phyloP scores from a whole-genome alignment of 768 basidiomycete species.

The Pleurotus platypus region DNA sequence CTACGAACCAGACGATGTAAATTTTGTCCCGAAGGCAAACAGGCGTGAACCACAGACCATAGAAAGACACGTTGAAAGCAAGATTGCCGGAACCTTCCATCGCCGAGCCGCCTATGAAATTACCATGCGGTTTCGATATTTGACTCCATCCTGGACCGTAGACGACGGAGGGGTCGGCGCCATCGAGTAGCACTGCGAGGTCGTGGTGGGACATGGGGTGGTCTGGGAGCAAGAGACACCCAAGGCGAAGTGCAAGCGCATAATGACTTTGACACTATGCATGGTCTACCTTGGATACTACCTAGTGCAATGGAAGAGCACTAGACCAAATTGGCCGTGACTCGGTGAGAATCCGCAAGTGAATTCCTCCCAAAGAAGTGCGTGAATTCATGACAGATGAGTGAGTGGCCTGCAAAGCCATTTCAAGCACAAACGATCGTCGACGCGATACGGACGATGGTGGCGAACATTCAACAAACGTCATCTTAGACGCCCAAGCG shows the following conservation, averaged over 20 bases:
- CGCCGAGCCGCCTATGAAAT: slow-evolving; percentile 3
- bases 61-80: slow-evolving; percentile 1
- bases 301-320: too few relatives aligned
- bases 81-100: slow-evolving; percentile 5
- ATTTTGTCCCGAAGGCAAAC: too few relatives aligned
- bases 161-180: slow-evolving; percentile 2
- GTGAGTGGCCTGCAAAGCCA: too few relatives aligned
- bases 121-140: background rate
- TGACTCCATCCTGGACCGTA: slow-evolving; percentile 6
- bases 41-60: background rate
- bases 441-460: too few relatives aligned
- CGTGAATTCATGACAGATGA: too few relatives aligned
- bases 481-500: too few relatives aligned
- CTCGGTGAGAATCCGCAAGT: too few relatives aligned
- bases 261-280: slow-evolving; percentile 1
- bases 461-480: too few relatives aligned
- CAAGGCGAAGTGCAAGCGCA: background rate
- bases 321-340: too few relatives aligned
- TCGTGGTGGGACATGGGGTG: slow-evolving; percentile 6
- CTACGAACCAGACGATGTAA: background rate
- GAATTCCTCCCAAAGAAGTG: too few relatives aligned
- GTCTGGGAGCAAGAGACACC: slow-evolving; percentile 5
- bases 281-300: slow-evolving; percentile 4
- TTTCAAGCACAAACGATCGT: too few relatives aligned
- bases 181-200: slow-evolving; percentile 4